phyloP scores from a whole-genome alignment of 352 stramenopile species.

The Globisporangium emineosum region DNA sequence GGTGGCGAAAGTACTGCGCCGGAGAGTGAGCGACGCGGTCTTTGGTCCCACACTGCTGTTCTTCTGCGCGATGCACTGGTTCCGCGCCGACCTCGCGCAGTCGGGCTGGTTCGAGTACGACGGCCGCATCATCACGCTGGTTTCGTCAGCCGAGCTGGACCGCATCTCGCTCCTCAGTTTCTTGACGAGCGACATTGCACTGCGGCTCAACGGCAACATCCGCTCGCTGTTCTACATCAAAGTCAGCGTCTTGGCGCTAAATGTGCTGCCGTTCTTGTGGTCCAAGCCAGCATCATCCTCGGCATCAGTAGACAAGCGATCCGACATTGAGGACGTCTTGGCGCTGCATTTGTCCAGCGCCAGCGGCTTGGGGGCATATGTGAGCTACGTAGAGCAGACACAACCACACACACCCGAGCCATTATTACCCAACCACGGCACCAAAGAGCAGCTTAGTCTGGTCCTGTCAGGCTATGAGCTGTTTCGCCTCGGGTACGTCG shows the following conservation, averaged over 20 bases:
- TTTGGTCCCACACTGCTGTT: conserved; percentile 40
- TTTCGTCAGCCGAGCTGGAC: conserved; percentile 29
- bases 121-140: conserved; percentile 27
- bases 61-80: conserved; percentile 33
- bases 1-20: conserved; percentile 30
- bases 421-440: too few species aligned
- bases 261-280: neutral
- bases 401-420: too few species aligned
- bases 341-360: neutral
- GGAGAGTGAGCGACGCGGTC: conserved; percentile 32
- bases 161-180: conserved; percentile 14
- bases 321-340: neutral
- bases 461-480: neutral
- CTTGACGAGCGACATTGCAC: neutral
- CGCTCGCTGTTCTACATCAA: neutral
- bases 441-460: too few species aligned
- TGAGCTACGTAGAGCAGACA: too few species aligned
- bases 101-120: conserved; percentile 19
- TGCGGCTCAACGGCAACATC: conserved; percentile 4
- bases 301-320: neutral
- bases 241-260: neutral
- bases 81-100: conserved; percentile 21
- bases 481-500: neutral
- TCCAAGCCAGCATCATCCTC: neutral
- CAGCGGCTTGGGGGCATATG: neutral